A percentile compares a stretch with the other conserved stretches of the same genome.
phyloP scores from a whole-genome alignment of 2,329 filamentous ascomycete species.

The Dactylonectria macrodidyma region DNA sequence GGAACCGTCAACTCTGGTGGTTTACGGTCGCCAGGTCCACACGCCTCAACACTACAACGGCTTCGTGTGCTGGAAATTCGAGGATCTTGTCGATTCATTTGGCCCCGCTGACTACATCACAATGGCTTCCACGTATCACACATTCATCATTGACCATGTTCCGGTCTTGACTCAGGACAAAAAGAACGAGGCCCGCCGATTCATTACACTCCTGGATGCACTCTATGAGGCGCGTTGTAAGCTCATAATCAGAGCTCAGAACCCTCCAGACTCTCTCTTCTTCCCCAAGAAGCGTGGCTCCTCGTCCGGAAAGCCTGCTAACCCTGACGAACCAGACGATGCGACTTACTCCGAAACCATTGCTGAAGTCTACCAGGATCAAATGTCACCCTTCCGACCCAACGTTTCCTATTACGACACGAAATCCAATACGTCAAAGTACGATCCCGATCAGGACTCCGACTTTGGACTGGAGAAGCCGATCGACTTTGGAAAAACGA shows the following conservation, averaged over 20 bases:
- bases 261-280: constrained; percentile 81
- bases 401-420: constrained; percentile 79
- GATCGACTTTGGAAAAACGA: constrained; percentile 78
- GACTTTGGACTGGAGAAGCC: constrained; percentile 63
- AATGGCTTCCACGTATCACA: constrained; percentile 84
- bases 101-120: constrained; percentile 89
- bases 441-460: constrained; percentile 71
- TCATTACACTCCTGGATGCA: constrained; percentile 86
- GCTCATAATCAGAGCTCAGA: constrained; percentile 77
- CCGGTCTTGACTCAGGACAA: constrained; percentile 76
- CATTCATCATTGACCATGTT: constrained; percentile 79
- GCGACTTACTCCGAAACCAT: constrained; percentile 62
- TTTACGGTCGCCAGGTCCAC: constrained; percentile 75
- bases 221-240: constrained; percentile 88
- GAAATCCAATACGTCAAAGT: constrained; percentile 60
- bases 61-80: constrained; percentile 76
- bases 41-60: constrained; percentile 73
- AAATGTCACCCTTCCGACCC: constrained; percentile 82
- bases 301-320: constrained; percentile 13
- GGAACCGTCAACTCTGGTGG: constrained; percentile 60
- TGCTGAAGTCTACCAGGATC: constrained; percentile 83
- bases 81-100: constrained; percentile 76
- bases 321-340: constrained; percentile 49
- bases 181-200: constrained; percentile 85
- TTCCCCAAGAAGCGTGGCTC: constrained; percentile 72